A percentile compares a stretch with the other conserved stretches of the same genome.
Conservation (phyloP, 345 rosid genomes). For the Acer campestre region DNA sequence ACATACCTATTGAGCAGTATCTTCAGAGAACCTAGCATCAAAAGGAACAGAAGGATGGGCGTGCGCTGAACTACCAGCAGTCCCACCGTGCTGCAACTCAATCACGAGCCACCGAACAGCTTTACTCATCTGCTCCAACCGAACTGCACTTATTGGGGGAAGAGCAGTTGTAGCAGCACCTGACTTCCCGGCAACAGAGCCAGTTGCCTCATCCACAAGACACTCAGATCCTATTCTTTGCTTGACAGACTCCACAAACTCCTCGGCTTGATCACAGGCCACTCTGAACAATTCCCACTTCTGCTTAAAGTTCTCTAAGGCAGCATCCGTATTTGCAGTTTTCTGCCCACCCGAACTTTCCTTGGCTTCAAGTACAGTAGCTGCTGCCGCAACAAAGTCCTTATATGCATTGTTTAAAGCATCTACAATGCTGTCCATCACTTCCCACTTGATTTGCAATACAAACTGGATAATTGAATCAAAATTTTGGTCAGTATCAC, state of each 20-base stretch:
- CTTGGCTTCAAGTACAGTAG: constrained; percentile 76
- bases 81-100: constrained; percentile 85
- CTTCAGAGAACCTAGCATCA: constrained; percentile 83
- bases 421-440: constrained; percentile 77
- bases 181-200: constrained; percentile 55
- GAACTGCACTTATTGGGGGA: constrained; percentile 89
- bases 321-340: constrained; percentile 55
- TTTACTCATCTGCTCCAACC: constrained; percentile 98
- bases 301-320: constrained; percentile 87
- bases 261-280: constrained; percentile 96
- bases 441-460: neutral
- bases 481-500: too few species aligned
- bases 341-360: constrained; percentile 59
- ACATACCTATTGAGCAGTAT: constrained; percentile 63
- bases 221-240: constrained; percentile 95
- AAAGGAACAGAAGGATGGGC: constrained; percentile 67
- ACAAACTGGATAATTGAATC: too few species aligned
- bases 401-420: constrained; percentile 73
- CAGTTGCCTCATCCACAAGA: constrained; percentile 91
- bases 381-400: constrained; percentile 77
- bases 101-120: constrained; percentile 91
- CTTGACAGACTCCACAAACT: constrained; percentile 89
- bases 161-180: constrained; percentile 56
- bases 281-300: constrained; percentile 90
- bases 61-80: constrained; percentile 47